Base-by-base conservation (phyloP, 306 rosid species). In the Cyamopsis tetragonoloba region DNA sequence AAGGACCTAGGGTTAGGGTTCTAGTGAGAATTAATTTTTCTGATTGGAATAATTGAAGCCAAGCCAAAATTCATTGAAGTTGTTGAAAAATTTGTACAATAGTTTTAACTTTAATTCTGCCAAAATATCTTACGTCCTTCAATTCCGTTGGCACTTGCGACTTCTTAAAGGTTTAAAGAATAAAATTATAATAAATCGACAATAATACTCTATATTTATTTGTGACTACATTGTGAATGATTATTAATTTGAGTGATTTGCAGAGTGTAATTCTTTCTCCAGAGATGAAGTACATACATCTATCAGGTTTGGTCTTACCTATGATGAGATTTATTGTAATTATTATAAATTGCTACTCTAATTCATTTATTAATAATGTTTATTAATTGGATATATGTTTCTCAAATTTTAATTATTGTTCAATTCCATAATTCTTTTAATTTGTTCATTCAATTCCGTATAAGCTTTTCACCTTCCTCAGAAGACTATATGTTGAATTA, bases 1-100 rank as follows among this genome's bases (percentile, higher is more conserved):
- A 34, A 5, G 54, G 54, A 30, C 55, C 72, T 88, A 83, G 95
- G 95, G 91, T 81, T 86, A 88, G 96, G 92, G 89, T 78, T 86
- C 83, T 67, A 75, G 76, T 55, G 41, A 50, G 49, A 23, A 4
- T 55, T 53, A 20, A 4, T 23, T 72, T 56, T 46, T 53, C 10
- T 7, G 47, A 64, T 46, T n/a, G n/a, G n/a, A n/a, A 10, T 37
- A 37, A 8, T 47, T 0, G 14, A 43, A 49, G 38, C 46, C 15
- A 54, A n/a, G n/a, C n/a, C n/a, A n/a, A n/a, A 35, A 18, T 41
- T 41, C 17, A n/a, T 23, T 7, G 7, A 28, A 28, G 41, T 28
- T 55, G 13, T 55, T 3, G 1, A 2, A 2, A 3, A 26, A 24
- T 51, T n/a, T n/a, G n/a, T n/a, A n/a, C n/a, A n/a, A n/a, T n/a